phyloP scores from a whole-genome alignment of 768 basidiomycete species.

The Boletus insuetus region DNA sequence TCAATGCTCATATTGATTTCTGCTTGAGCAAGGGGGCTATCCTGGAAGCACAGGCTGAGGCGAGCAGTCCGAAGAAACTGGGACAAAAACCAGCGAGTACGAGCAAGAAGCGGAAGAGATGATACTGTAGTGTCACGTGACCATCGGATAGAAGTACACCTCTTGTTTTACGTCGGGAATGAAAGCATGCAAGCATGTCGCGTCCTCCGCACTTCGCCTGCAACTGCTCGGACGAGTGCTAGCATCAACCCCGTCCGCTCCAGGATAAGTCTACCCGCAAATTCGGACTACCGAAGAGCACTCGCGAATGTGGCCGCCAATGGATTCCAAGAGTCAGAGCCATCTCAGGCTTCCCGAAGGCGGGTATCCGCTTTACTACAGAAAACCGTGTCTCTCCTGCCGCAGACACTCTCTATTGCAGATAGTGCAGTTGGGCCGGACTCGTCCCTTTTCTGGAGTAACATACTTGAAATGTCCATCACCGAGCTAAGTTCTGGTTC shows the following conservation, averaged over 20 bases:
- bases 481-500: slow-evolving; percentile 32
- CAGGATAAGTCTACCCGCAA: not conserved
- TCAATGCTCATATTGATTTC: slow-evolving; percentile 89
- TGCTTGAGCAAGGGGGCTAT: slow-evolving; percentile 83
- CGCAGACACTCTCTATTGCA: slow-evolving; percentile 37
- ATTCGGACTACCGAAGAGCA: not conserved
- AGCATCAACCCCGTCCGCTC: not conserved
- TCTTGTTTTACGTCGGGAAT: slow-evolving; percentile 2
- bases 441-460: slow-evolving; percentile 46
- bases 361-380: slow-evolving; percentile 48
- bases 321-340: not conserved
- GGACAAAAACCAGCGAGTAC: not conserved
- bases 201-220: slow-evolving; percentile 10
- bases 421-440: slow-evolving; percentile 22
- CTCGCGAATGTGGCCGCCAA: not conserved
- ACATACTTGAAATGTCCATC: slow-evolving; percentile 37
- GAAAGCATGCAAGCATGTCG: slow-evolving; percentile 28
- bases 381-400: slow-evolving; percentile 46
- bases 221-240: slow-evolving; percentile 1
- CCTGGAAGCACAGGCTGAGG: slow-evolving; percentile 55
- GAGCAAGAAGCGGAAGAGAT: slow-evolving; percentile 19
- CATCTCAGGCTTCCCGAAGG: slow-evolving; percentile 7
- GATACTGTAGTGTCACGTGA: slow-evolving; percentile 20
- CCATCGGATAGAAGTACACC: not conserved
- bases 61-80: slow-evolving; percentile 19